Evolutionary conservation across 768 basidiomycete species (phyloP).

Genomic region (Phylloporus rhodoxanthus): DNA sequence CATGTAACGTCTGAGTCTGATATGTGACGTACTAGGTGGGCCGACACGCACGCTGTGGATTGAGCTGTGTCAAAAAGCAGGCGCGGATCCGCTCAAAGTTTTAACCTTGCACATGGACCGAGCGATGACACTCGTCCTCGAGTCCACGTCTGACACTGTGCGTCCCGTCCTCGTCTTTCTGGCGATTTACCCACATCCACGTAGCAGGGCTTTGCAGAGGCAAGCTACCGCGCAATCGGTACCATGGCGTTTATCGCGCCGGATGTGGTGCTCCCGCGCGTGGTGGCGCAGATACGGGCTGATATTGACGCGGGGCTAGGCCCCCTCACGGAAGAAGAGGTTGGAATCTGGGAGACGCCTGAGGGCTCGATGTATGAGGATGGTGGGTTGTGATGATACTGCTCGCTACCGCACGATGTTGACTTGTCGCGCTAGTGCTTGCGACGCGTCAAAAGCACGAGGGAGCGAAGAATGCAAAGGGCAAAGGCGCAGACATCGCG

Average conservation of each 20-base stretch:
- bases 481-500: constrained; percentile 84
- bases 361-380: constrained; percentile 78
- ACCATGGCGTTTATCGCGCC: constrained; percentile 83
- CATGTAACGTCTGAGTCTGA: neutral
- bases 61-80: constrained; percentile 66
- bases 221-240: constrained; percentile 66
- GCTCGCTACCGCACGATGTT: too few species aligned
- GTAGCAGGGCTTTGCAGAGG: constrained; percentile 51
- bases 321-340: constrained; percentile 62
- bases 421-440: constrained; percentile 43
- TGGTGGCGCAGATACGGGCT: constrained; percentile 58
- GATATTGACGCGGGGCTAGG: constrained; percentile 67
- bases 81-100: constrained; percentile 60
- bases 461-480: constrained; percentile 69
- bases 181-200: too few species aligned
- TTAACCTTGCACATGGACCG: constrained; percentile 45
- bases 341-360: constrained; percentile 82
- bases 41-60: constrained; percentile 51
- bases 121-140: constrained; percentile 45
- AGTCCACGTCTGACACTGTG: constrained; percentile 47
- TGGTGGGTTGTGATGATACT: constrained; percentile 39
- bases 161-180: neutral
- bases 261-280: constrained; percentile 52
- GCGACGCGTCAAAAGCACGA: constrained; percentile 50
- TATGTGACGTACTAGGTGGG: constrained; percentile 11